These are phyloP conservation scores for Phytophthora uliginosa DNA, from an alignment of 352 stramenopile species.

Conservation along the genomic window DNA sequence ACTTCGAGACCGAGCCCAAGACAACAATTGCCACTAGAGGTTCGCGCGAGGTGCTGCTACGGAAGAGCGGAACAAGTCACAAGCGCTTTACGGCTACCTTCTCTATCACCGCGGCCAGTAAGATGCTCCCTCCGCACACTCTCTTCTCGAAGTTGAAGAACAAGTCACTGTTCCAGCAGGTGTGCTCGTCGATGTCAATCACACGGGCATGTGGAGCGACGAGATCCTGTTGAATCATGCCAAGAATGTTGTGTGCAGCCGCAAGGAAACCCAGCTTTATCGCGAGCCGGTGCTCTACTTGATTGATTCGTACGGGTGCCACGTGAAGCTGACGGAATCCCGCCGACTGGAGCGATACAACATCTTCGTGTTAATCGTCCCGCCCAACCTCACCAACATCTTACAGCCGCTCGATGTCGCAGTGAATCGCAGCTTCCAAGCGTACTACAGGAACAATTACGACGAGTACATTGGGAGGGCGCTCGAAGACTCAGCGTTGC, in stretches of 20 bases:
- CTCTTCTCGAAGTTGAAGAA: constrained; percentile 22
- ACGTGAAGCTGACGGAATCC: constrained; percentile 11
- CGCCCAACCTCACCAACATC: constrained; percentile 18
- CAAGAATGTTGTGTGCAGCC: neutral
- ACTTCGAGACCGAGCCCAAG: constrained; percentile 19
- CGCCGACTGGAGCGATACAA: constrained; percentile 8
- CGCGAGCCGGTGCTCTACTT: constrained; percentile 14
- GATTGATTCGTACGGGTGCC: constrained; percentile 17
- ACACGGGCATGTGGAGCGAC: constrained; percentile 17
- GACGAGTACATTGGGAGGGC: too few relatives aligned
- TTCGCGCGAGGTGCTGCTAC: constrained; percentile 7
- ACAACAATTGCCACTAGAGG: constrained; percentile 8
- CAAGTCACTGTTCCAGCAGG: constrained; percentile 1
- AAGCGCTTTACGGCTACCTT: constrained; percentile 17
- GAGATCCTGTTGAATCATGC: neutral
- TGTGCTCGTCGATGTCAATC: constrained; percentile 15
- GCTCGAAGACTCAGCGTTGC: neutral
- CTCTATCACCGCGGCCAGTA: constrained; percentile 10
- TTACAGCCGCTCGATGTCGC: constrained; percentile 17
- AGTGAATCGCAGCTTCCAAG: constrained; percentile 18
- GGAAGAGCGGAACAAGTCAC: constrained; percentile 15
- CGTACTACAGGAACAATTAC: constrained; percentile 3
- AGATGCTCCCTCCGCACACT: constrained; percentile 2
- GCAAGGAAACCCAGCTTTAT: constrained; percentile 20
- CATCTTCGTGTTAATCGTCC: constrained; percentile 13